Percentiles rank a stretch among this genome's conserved stretches.
These are phyloP conservation scores for Apiotrichum montevideense DNA, from an alignment of 1,284 basidiomycete species.

Conservation along the genomic window DNA sequence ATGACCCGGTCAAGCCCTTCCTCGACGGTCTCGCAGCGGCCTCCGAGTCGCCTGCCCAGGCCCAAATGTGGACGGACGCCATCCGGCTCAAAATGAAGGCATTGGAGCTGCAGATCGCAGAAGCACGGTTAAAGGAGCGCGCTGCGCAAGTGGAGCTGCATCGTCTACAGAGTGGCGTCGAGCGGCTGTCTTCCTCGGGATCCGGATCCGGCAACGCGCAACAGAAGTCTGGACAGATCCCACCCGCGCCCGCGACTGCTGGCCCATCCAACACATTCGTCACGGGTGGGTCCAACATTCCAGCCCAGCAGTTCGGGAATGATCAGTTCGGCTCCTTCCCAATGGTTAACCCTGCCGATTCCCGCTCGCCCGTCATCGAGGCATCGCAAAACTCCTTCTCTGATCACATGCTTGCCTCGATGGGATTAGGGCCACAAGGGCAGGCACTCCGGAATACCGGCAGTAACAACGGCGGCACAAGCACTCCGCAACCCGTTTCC, in stretches of 20 bases:
- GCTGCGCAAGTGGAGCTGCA: constrained; percentile 40
- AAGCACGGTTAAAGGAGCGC: constrained; percentile 36
- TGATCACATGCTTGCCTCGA: constrained; percentile 1
- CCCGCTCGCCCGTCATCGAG: constrained; percentile 10
- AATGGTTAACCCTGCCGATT: constrained; percentile 5
- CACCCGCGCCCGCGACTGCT: not conserved
- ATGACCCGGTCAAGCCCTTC: constrained; percentile 16
- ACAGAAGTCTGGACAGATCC: not conserved
- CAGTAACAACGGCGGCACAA: not conserved
- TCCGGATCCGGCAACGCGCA: not conserved
- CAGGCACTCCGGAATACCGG: not conserved
- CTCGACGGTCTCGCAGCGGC: constrained; percentile 16
- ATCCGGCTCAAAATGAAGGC: constrained; percentile 34
- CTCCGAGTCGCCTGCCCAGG: constrained; percentile 22
- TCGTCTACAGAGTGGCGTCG: constrained; percentile 20
- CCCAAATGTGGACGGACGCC: constrained; percentile 38
- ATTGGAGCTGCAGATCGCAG: constrained; percentile 44
- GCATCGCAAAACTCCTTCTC: not conserved
- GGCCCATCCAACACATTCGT: not conserved
- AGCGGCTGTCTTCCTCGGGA: not conserved
- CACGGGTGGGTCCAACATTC: not conserved
- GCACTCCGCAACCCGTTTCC: constrained; percentile 19
- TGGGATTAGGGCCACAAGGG: not conserved
- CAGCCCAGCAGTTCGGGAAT: constrained; percentile 1
- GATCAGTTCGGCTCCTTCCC: constrained; percentile 5